Evolutionary conservation across 2,329 filamentous ascomycete species (phyloP).

Genomic region (Trichophyton verrucosum): DNA sequence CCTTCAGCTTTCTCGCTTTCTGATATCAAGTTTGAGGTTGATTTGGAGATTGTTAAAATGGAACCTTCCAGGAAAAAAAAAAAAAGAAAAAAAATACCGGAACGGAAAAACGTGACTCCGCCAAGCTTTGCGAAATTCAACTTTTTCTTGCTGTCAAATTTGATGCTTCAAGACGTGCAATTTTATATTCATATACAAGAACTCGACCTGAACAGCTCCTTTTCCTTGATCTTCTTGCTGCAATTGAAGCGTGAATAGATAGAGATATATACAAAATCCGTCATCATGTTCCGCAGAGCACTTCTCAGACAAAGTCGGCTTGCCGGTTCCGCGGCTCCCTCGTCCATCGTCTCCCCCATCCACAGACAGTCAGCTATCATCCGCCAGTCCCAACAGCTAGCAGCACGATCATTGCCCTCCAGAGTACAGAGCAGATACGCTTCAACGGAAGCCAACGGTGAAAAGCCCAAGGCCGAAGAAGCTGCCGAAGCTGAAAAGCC

Average conservation of each 20-base stretch:
- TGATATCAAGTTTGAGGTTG: too few species aligned
- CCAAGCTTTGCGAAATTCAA: neutral
- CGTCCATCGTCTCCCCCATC: conserved; percentile 22
- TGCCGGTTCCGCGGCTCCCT: conserved; percentile 24
- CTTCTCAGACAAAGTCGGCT: conserved; percentile 32
- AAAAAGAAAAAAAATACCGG: neutral
- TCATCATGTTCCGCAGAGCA: conserved; percentile 31
- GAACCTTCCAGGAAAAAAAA: neutral
- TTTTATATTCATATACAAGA: neutral
- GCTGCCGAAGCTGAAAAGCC: conserved; percentile 31
- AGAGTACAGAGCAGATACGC: conserved; percentile 29
- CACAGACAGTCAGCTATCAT: conserved; percentile 25
- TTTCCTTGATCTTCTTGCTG: neutral
- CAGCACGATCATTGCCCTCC: conserved; percentile 24
- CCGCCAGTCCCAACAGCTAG: conserved; percentile 19
- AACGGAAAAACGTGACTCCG: neutral
- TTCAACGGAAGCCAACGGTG: conserved; percentile 30
- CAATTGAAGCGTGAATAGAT: neutral
- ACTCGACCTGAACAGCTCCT: neutral
- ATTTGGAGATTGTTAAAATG: too few species aligned
- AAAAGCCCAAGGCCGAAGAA: conserved; percentile 22
- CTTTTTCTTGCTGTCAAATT: conserved; percentile 12
- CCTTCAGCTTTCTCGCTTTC: neutral
- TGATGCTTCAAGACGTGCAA: neutral
- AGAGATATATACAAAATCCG: neutral